These are phyloP conservation scores for Blastocystis sp. DNA, from an alignment of 352 stramenopile genomes.

Conservation along the genomic window DNA sequence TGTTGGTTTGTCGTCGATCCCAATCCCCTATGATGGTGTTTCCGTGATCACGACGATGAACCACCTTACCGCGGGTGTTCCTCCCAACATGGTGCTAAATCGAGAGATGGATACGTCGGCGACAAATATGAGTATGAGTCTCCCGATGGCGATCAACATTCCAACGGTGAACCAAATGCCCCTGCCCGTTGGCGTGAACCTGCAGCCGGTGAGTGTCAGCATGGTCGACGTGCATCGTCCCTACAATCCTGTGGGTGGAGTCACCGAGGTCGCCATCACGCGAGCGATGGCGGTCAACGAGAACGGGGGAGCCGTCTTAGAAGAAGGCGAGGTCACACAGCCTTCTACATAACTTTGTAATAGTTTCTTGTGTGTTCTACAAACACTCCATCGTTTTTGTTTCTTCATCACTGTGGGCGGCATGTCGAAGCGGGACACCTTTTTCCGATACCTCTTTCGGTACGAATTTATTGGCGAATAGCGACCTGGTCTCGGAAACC, in stretches of 20 bases:
- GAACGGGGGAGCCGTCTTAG: not conserved
- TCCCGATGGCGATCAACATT: slow-evolving; percentile 6
- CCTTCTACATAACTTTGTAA: not conserved
- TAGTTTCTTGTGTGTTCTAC: slow-evolving; percentile 1
- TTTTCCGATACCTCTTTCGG: too few relatives aligned
- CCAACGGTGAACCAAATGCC: not conserved
- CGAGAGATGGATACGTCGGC: not conserved
- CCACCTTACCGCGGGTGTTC: not conserved
- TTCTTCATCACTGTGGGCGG: not conserved
- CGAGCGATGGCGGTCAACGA: not conserved
- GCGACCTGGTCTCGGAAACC: not conserved
- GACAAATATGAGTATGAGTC: not conserved
- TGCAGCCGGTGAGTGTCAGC: not conserved
- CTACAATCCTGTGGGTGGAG: not conserved
- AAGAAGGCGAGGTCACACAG: not conserved
- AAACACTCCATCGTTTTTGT: not conserved
- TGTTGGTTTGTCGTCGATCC: not conserved
- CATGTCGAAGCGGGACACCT: not conserved
- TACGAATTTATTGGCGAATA: not conserved
- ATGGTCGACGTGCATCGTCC: slow-evolving; percentile 2
- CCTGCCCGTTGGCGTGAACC: not conserved
- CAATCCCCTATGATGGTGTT: not conserved
- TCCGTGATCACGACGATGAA: not conserved
- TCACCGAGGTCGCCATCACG: not conserved
- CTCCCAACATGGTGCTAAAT: not conserved